These are phyloP conservation scores for Botrytis galanthina DNA, from an alignment of 2,329 filamentous ascomycete species.

Conservation along the genomic window DNA sequence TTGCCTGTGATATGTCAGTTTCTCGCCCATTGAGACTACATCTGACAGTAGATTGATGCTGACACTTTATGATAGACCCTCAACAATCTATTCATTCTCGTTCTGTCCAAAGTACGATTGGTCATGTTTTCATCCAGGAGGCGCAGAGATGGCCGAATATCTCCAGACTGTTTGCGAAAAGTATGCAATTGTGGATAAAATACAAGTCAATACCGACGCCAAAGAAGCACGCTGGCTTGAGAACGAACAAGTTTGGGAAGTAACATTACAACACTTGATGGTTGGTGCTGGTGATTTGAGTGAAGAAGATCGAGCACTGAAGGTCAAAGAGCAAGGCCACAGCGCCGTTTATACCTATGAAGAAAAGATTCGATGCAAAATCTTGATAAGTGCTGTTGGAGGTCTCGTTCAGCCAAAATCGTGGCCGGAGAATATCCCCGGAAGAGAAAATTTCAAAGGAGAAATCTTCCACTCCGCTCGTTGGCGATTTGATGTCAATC, in stretches of 20 bases:
- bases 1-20: slow-evolving; percentile 50
- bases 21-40: background rate
- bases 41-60: background rate
- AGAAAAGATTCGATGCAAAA: slow-evolving; percentile 52
- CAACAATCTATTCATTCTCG: slow-evolving; percentile 57
- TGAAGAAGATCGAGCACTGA: slow-evolving; percentile 45
- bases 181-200: slow-evolving; percentile 55
- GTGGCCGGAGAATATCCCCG: slow-evolving; percentile 50
- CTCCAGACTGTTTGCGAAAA: slow-evolving; percentile 53
- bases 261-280: slow-evolving; percentile 49
- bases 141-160: slow-evolving; percentile 58
- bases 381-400: slow-evolving; percentile 55
- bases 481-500: slow-evolving; percentile 53
- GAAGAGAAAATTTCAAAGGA: slow-evolving; percentile 53
- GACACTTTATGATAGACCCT: slow-evolving; percentile 44
- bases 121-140: slow-evolving; percentile 56
- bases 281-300: slow-evolving; percentile 54
- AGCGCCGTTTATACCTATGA: slow-evolving; percentile 49
- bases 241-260: slow-evolving; percentile 53
- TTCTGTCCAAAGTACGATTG: slow-evolving; percentile 60
- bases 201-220: slow-evolving; percentile 58
- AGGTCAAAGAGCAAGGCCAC: slow-evolving; percentile 45
- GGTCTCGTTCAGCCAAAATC: slow-evolving; percentile 53
- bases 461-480: slow-evolving; percentile 56
- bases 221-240: slow-evolving; percentile 51